Conservation (phyloP, 192 early-diverging fungal genomes). For the Backusella tuberculispora region DNA sequence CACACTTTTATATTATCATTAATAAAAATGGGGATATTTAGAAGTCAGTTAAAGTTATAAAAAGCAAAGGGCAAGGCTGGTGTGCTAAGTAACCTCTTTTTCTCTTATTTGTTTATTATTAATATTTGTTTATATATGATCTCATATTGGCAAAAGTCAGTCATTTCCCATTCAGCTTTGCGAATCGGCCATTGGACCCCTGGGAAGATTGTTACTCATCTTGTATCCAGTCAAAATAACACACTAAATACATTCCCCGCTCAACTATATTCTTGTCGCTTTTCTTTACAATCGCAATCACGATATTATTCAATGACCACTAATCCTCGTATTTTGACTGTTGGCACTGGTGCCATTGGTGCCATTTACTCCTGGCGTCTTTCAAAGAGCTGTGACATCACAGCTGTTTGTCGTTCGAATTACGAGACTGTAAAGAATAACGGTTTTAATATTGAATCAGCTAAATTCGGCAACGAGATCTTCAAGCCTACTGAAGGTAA, state of each 20-base stretch:
- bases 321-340: constrained; percentile 18
- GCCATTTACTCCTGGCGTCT: constrained; percentile 69
- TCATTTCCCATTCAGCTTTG: background rate
- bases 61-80: background rate
- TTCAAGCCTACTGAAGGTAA: constrained; percentile 58
- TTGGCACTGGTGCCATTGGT: constrained; percentile 77
- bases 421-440: constrained; percentile 53
- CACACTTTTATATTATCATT: too few species aligned
- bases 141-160: background rate
- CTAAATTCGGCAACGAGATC: constrained; percentile 54
- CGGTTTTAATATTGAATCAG: constrained; percentile 62
- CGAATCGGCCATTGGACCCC: background rate
- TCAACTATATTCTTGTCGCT: background rate
- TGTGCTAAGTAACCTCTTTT: background rate
- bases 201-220: constrained; percentile 14
- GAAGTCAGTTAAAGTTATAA: constrained; percentile 2
- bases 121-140: background rate
- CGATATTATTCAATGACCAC: constrained; percentile 3
- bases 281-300: background rate
- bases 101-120: background rate
- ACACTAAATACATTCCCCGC: background rate
- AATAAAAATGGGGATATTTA: background rate
- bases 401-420: constrained; percentile 72
- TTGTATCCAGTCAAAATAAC: background rate
- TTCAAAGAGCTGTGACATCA: constrained; percentile 55